Conservation (phyloP, 495 filamentous ascomycete species). For the Lichenothelia convexa region DNA sequence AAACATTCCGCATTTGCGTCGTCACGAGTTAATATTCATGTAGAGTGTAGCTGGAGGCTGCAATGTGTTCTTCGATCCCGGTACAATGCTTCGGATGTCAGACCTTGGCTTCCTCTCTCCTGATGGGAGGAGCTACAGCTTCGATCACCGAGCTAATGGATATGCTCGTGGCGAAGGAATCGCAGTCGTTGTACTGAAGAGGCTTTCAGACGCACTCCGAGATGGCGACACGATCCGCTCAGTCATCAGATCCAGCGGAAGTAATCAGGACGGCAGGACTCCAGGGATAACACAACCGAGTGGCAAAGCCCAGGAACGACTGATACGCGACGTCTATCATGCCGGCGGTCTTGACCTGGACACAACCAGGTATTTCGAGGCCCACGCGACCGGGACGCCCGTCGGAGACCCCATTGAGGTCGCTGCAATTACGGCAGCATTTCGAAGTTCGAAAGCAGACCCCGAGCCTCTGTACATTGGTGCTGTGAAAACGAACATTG, state of each 20-base stretch:
- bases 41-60: neutral
- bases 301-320: conserved; percentile 1
- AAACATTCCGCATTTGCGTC: no score
- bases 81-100: neutral
- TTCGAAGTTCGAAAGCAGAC: neutral
- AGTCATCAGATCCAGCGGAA: conserved; percentile 5
- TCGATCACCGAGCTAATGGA: conserved; percentile 9
- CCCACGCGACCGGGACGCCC: conserved; percentile 5
- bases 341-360: neutral
- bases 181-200: conserved; percentile 22
- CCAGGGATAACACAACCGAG: conserved; percentile 4
- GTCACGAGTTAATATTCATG: no score
- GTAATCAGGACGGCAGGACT: conserved; percentile 6
- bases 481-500: conserved; percentile 40
- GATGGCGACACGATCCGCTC: conserved; percentile 23
- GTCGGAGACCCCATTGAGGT: conserved; percentile 3
- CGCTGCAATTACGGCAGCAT: neutral
- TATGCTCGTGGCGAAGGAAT: conserved; percentile 25
- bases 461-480: conserved; percentile 22
- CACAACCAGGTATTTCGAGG: conserved; percentile 2
- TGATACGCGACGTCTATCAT: conserved; percentile 4
- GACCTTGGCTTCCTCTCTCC: neutral
- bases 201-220: conserved; percentile 17
- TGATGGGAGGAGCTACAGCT: neutral
- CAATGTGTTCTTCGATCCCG: neutral